phyloP scores from a whole-genome alignment of 768 basidiomycete genomes.

The Suillus cothurnatus region DNA sequence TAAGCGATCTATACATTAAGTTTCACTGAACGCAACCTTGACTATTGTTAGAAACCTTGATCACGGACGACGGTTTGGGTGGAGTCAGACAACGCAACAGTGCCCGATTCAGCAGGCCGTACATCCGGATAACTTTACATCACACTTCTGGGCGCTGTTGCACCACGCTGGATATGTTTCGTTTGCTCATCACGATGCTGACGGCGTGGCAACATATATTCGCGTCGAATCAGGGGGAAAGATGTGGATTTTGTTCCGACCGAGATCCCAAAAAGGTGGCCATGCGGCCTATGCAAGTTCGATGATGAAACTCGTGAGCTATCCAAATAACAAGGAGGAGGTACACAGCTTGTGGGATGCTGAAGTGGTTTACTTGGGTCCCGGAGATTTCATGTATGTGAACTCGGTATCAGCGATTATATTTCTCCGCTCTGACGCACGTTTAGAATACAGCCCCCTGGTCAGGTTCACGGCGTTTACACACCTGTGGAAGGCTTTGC shows the following conservation, averaged over 20 bases:
- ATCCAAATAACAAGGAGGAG: not conserved
- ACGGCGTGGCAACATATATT: not conserved
- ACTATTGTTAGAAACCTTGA: not conserved
- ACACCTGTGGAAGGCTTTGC: not conserved
- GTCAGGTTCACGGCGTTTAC: not conserved
- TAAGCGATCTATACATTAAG: not conserved
- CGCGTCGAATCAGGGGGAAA: not conserved
- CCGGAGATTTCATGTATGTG: not conserved
- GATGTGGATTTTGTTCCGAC: not conserved
- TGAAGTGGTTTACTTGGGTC: not conserved
- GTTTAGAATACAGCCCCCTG: not conserved
- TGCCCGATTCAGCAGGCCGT: not conserved
- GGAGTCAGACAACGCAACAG: not conserved
- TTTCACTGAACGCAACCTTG: not conserved
- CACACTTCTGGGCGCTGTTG: not conserved
- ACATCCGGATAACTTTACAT: not conserved
- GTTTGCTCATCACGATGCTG: not conserved
- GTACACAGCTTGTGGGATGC: not conserved
- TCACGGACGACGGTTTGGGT: not conserved
- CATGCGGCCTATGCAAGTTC: not conserved
- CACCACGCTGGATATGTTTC: not conserved
- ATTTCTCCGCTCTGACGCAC: not conserved
- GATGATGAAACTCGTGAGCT: not conserved
- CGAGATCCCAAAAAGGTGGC: not conserved
- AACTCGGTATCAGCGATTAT: fast-evolving